Percentiles rank a stretch among this genome's conserved stretches.
These are phyloP conservation scores for Colletotrichum musae DNA, from an alignment of 2,329 filamentous ascomycete genomes.

Conservation along the genomic window DNA sequence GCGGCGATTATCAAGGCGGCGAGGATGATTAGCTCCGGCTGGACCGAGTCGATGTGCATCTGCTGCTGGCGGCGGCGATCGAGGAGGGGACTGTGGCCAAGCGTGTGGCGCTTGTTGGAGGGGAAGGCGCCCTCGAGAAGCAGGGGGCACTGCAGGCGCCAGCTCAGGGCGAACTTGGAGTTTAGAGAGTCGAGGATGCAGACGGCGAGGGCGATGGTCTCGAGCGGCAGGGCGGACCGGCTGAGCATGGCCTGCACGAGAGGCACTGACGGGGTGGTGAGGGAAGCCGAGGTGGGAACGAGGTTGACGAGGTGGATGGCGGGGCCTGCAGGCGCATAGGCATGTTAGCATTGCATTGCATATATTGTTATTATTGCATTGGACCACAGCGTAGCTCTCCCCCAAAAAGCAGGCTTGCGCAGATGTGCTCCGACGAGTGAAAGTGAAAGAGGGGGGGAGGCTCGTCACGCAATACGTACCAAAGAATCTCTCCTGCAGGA, in stretches of 20 bases:
- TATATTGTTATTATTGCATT: constrained; percentile 40
- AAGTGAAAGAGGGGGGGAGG: constrained; percentile 5
- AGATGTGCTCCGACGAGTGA: neutral
- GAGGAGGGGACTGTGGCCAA: constrained; percentile 56
- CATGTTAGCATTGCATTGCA: constrained; percentile 40
- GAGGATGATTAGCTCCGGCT: constrained; percentile 75
- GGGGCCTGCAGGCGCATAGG: constrained; percentile 62
- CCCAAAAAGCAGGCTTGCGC: neutral
- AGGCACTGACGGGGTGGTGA: constrained; percentile 70
- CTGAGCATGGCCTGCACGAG: constrained; percentile 73
- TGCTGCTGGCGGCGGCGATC: constrained; percentile 48
- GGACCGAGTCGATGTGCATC: constrained; percentile 73
- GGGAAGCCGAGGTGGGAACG: constrained; percentile 74
- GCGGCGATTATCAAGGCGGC: constrained; percentile 74
- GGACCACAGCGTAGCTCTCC: constrained; percentile 41
- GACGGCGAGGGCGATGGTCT: constrained; percentile 75
- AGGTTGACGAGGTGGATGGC: constrained; percentile 77
- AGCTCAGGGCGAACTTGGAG: constrained; percentile 73
- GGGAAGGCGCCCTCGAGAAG: constrained; percentile 44
- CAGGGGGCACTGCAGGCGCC: constrained; percentile 73
- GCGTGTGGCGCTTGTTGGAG: constrained; percentile 62
- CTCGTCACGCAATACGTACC: constrained; percentile 50
- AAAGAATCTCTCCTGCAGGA: constrained; percentile 55
- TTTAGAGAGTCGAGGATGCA: constrained; percentile 77
- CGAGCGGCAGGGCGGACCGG: constrained; percentile 70